Evolutionary conservation across 2,329 filamentous ascomycete genomes (phyloP), one percentile per base, ranked within the genome.

Genomic region (Aspergillus neotritici): DNA sequence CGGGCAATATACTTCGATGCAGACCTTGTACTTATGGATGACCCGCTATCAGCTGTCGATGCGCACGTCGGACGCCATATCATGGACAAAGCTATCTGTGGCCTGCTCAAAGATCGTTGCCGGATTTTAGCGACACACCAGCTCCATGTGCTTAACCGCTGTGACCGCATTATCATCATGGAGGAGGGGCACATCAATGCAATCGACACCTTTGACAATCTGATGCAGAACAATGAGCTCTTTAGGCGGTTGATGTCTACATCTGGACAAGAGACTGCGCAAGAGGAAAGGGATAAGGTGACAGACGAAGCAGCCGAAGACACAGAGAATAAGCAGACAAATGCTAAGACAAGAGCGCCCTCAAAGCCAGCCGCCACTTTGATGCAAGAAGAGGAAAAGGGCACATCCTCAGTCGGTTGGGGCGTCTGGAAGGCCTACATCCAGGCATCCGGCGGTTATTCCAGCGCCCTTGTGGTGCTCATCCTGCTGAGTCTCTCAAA

Each of bases 141-240:
- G 63, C 78, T 95, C 12, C 91, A 90, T 74, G 87, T 94, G 9
- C 76, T 95, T 4, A 87, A 79, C 60, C 82, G 87, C 34, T 94
- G 87, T 55, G 89, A 95, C 60, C 78, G 88, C 33, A 89, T 95
- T 52, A 80, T 94, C 40, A 90, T 87, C 85, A 87, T 95, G 78
- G 85, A 94, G 43, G 80, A 80, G 9, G 89, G 89, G 44, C 79
- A 75, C 44, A 83, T 94, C 42, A 80, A 84, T 62, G 87, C 87
- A n/a, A 73, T 94, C 33, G 87, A 89, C 53, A 94, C 88, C 0
- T 94, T 89, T 56, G 78, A 84, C 32, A 87, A 90, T 48, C 75
- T 95, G 13, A 91, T 71, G 72, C 8, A 74, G 83, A 48, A 83
- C 91, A 55, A 10, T 5, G 34, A 15, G 15, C 5, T 17, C 34